These are phyloP conservation scores for Saccharomyces hybrid DNA, from an alignment of 1,139 yeast species.

Conservation along the genomic window DNA sequence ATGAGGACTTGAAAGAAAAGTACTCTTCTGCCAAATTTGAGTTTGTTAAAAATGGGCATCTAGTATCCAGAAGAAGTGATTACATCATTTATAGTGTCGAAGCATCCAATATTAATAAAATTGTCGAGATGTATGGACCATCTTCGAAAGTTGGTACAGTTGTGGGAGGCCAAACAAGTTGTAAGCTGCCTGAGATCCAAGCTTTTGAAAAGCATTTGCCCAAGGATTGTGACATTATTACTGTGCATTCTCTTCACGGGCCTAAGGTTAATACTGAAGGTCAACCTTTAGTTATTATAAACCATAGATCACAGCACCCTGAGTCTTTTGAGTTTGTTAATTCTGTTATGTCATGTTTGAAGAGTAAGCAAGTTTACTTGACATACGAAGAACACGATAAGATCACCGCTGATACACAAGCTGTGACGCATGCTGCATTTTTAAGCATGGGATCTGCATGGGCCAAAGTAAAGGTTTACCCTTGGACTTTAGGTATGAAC, in stretches of 20 bases:
- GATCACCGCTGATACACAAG: conserved; percentile 97
- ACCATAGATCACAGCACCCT: conserved; percentile 54
- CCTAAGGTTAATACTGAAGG: conserved; percentile 85
- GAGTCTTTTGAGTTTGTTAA: conserved; percentile 56
- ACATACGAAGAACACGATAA: conserved; percentile 83
- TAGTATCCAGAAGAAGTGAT: conserved; percentile 73
- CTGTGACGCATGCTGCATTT: conserved; percentile 97
- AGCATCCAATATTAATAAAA: conserved; percentile 68
- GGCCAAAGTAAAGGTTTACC: conserved; percentile 75
- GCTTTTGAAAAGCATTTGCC: conserved; percentile 80
- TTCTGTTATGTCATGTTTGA: conserved; percentile 57
- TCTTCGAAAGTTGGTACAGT: conserved; percentile 80
- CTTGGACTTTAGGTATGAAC: conserved; percentile 49
- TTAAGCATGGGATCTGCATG: conserved; percentile 96
- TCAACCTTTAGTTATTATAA: conserved; percentile 83
- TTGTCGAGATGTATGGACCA: conserved; percentile 74
- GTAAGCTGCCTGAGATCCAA: conserved; percentile 81
- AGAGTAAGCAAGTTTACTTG: conserved; percentile 70
- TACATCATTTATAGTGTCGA: conserved; percentile 85
- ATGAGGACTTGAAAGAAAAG: conserved; percentile 40
- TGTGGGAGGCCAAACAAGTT: conserved; percentile 96
- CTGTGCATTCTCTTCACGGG: conserved; percentile 91
- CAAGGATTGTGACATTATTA: conserved; percentile 67
- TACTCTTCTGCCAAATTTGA: conserved; percentile 42
- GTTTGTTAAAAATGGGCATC: conserved; percentile 67